Conservation (phyloP, 2,329 filamentous ascomycete genomes). For the Apiospora kogelbergensis region DNA sequence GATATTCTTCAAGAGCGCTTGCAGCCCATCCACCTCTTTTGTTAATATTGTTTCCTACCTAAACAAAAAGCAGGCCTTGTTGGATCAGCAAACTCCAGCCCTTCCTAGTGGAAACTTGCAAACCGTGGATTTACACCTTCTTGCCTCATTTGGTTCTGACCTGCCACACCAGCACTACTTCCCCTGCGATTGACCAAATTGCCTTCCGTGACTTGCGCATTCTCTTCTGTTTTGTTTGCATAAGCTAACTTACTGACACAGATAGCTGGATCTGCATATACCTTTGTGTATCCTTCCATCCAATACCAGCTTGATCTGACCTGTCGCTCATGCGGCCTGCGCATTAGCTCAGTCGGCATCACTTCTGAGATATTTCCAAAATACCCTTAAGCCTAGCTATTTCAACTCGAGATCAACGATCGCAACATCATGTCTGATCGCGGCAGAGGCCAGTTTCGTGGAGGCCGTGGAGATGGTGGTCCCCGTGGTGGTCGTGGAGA, state of each 20-base stretch:
- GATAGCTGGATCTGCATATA: neutral
- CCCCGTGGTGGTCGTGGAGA: neutral
- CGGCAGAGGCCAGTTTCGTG: neutral
- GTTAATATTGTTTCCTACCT: neutral
- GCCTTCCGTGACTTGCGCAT: neutral
- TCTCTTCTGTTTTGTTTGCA: neutral
- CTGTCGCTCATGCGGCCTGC: neutral
- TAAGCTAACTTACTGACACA: neutral
- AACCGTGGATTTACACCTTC: neutral
- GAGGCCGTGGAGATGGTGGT: constrained; percentile 10
- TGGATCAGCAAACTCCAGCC: neutral
- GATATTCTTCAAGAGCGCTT: neutral
- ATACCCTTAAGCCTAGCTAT: neutral
- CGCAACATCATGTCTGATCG: neutral
- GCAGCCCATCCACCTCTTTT: neutral
- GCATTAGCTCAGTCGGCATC: neutral
- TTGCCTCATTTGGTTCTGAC: neutral
- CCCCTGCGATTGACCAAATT: neutral
- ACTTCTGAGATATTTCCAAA: neutral
- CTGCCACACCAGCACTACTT: neutral
- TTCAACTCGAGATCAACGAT: neutral
- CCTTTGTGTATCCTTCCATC: neutral
- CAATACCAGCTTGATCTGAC: neutral
- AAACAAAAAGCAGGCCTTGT: neutral
- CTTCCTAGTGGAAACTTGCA: no score